phyloP scores from a whole-genome alignment of 2,329 filamentous ascomycete species.

The Fusarium sp. region DNA sequence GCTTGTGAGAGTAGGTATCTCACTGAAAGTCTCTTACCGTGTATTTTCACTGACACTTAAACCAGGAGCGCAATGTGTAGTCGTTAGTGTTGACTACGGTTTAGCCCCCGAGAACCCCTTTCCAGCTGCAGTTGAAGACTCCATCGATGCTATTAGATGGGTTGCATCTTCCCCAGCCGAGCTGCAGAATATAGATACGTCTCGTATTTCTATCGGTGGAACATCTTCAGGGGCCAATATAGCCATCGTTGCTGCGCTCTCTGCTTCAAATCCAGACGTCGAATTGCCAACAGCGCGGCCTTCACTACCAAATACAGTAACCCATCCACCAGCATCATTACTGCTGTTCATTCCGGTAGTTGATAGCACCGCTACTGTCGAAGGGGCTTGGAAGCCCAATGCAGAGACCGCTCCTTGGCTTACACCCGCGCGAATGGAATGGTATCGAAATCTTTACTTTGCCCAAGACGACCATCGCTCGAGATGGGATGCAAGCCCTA shows the following conservation, averaged over 20 bases:
- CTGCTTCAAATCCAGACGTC: slow-evolving; percentile 25
- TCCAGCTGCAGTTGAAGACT: slow-evolving; percentile 51
- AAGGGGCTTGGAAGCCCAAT: slow-evolving; percentile 41
- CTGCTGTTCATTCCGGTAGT: slow-evolving; percentile 50
- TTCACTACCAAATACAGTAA: slow-evolving; percentile 17
- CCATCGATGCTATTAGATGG: slow-evolving; percentile 49
- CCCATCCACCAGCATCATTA: slow-evolving; percentile 21
- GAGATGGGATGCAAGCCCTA: slow-evolving; percentile 50
- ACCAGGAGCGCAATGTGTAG: slow-evolving; percentile 42
- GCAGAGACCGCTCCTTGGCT: slow-evolving; percentile 49
- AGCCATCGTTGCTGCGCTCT: slow-evolving; percentile 39
- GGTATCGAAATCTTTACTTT: slow-evolving; percentile 53
- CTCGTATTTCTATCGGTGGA: slow-evolving; percentile 47
- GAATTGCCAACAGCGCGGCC: slow-evolving; percentile 34
- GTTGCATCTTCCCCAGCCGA: slow-evolving; percentile 35
- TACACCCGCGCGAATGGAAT: slow-evolving; percentile 49
- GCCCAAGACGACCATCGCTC: slow-evolving; percentile 37
- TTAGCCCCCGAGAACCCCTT: slow-evolving; percentile 52
- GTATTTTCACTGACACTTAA: slow-evolving; percentile 8
- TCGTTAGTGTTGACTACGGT: slow-evolving; percentile 51
- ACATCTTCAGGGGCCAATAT: slow-evolving; percentile 48
- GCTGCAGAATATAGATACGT: slow-evolving; percentile 41
- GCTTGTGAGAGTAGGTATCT: slow-evolving; percentile 45
- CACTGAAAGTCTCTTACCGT: not conserved
- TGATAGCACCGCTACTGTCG: slow-evolving; percentile 49